These are phyloP conservation scores for Pulveroboletus sp. DNA, from an alignment of 768 basidiomycete genomes.

Conservation along the genomic window DNA sequence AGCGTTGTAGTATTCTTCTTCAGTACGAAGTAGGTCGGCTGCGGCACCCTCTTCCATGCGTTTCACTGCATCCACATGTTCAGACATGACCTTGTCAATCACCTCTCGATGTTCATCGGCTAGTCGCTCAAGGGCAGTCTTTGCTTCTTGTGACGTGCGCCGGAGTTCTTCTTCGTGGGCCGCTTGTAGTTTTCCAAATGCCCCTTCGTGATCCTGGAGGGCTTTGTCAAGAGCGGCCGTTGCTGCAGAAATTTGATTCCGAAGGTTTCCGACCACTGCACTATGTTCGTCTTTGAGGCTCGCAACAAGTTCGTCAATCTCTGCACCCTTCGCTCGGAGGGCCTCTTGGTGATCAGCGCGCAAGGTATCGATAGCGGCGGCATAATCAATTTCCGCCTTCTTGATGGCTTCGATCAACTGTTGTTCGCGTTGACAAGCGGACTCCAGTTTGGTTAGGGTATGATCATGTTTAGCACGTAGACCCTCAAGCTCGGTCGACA, in stretches of 20 bases:
- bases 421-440: conserved; percentile 52
- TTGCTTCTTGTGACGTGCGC: conserved; percentile 51
- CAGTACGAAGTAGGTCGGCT: conserved; percentile 57
- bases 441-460: conserved; percentile 48
- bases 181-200: conserved; percentile 51
- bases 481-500: conserved; percentile 81
- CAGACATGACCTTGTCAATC: conserved; percentile 43
- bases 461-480: conserved; percentile 59
- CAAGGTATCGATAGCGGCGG: conserved; percentile 43
- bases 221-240: conserved; percentile 41
- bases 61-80: conserved; percentile 54
- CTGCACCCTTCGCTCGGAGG: conserved; percentile 37
- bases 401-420: conserved; percentile 49
- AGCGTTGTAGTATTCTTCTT: conserved; percentile 79
- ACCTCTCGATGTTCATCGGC: conserved; percentile 51
- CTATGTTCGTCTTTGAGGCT: conserved; percentile 50
- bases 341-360: conserved; percentile 41
- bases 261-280: conserved; percentile 34
- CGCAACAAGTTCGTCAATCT: conserved; percentile 39
- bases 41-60: conserved; percentile 58
- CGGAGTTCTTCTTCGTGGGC: conserved; percentile 54
- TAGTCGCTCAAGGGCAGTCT: conserved; percentile 42
- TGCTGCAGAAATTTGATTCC: conserved; percentile 41
- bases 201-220: conserved; percentile 54
- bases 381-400: conserved; percentile 47